Evolutionary conservation across 2,329 filamentous ascomycete genomes (phyloP), one percentile per base, ranked within the genome.

Genomic region (Fusarium fracticaudum): DNA sequence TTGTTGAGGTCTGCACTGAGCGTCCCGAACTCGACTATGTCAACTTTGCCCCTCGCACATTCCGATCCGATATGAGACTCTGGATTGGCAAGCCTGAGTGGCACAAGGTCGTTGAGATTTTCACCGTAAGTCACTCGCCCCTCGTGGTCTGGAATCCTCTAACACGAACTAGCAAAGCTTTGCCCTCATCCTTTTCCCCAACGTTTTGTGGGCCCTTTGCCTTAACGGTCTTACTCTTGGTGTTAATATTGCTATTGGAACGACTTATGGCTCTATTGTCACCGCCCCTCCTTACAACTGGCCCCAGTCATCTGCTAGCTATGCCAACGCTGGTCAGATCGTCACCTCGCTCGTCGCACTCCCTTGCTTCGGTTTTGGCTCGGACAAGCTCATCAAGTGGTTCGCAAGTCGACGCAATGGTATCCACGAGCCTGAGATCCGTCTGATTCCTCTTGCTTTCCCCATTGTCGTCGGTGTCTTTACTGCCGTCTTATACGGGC

Each of bases 161-260:
- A 40, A 69, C 55, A 14, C n/a, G 18, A 12, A 26, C 48, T 37
- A 73, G 71, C 74, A 76, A 69, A 76, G 71, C 6, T 76, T 76
- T 71, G 44, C 45, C 8, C 71, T 76, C 9, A 62, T 76, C 15
- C 64, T 76, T 17, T 76, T 76, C 47, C 74, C 74, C n/a, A 76
- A 76, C 24, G 68, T 76, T 20, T 11, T 76, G 22, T 76, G 74
- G 74, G 74, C 74, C 12, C 50, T 76, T 15, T 67, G 72, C 12
- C 50, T 76, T 5, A 76, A 76, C 38, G 74, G 74, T 29, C 71
- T 76, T 8, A 76, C 74, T 2, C 60, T 76, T 13, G 74, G 74
- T 18, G 47, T 74, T n/a, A 76, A 76, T 26, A 75, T 76, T 18
- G 74, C 74, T 8, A 76, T 76, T n/a, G 71, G 73, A 35, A 76